Evolutionary conservation across 306 rosid species (phyloP).

Genomic region (Arachis stenosperma): DNA sequence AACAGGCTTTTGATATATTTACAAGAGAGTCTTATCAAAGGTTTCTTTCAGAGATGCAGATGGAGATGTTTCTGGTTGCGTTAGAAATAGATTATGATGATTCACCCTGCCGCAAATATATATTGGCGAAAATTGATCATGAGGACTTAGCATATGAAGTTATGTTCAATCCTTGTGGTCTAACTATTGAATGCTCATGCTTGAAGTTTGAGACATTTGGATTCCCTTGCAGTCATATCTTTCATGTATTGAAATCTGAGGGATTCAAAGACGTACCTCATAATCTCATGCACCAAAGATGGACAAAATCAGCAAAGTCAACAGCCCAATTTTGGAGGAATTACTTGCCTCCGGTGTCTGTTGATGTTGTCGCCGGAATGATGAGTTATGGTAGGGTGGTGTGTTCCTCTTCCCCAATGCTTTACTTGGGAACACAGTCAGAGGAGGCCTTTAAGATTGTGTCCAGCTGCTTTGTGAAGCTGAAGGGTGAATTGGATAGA

Average conservation of each 20-base stretch:
- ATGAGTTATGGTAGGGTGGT: background rate
- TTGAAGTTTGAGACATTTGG: slow-evolving; percentile 33
- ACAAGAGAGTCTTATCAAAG: slow-evolving; percentile 18
- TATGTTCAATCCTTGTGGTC: slow-evolving; percentile 25
- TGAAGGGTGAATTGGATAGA: background rate
- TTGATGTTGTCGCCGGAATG: background rate
- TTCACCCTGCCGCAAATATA: slow-evolving; percentile 21
- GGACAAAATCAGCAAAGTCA: slow-evolving; percentile 34
- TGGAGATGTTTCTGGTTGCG: slow-evolving; percentile 22
- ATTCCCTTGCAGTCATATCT: slow-evolving; percentile 27
- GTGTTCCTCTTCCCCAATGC: background rate
- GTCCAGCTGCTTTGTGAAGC: background rate
- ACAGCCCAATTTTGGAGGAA: slow-evolving; percentile 5
- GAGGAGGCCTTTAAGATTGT: background rate
- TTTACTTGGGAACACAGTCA: slow-evolving; percentile 13
- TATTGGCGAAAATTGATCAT: slow-evolving; percentile 11
- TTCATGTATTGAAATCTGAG: slow-evolving; percentile 31
- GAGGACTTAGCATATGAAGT: slow-evolving; percentile 1
- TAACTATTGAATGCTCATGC: slow-evolving; percentile 34
- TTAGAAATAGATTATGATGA: slow-evolving; percentile 17
- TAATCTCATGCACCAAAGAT: slow-evolving; percentile 18
- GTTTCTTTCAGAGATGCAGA: slow-evolving; percentile 25
- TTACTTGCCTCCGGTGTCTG: background rate
- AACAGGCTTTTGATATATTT: slow-evolving; percentile 22
- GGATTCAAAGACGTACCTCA: slow-evolving; percentile 19